Base-by-base conservation (phyloP, 2,329 filamentous ascomycete species). In the Berkeleyomyces rouxiae region DNA sequence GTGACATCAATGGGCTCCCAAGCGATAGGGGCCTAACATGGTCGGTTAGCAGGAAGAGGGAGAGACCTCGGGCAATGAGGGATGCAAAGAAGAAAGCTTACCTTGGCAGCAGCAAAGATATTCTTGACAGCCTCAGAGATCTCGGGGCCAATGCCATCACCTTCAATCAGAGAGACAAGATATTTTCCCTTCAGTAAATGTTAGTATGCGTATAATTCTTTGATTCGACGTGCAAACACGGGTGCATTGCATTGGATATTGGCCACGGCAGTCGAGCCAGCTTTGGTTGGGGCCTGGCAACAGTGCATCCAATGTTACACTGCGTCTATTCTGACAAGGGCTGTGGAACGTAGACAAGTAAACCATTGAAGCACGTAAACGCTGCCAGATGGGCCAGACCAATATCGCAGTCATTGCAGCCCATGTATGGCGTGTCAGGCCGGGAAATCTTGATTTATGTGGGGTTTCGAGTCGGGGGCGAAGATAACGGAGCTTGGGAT, bases 1-100 rank as follows among this genome's bases (percentile, higher is more conserved):
- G 90, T 96, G 68, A 99, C 93, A 75, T 97, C 93, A 72, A 96
- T 87, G 66, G 91, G 86, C 76, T 99, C 95, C 93, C 93, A 99
- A 74, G 91, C 85, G 75, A 99, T 87, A 66, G 93, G 93, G 65
- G 87, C 83, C 88, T 93, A 65, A 58, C 31, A 61, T 61, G 66
- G 51, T 55, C 62, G 67, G 68, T 40, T 13, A 23, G 36, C 7
- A 23, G 46, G 31, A 36, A 46, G n/a, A 39, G 47, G 55, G 58
- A 42, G 33, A 57, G 23, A 23, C 23, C 23, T 23, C 9, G 9
- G 11, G 36, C 16, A 43, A 62, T 65, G 66, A 11, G 9, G 36
- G 13, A 33, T 10, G 23, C 7, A 7, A n/a, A 31, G 5, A 7
- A 7, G 46, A 13, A 9, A 42, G 74, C 78, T 66, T 78, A 95